These are phyloP conservation scores for Salix purpurea DNA, from an alignment of 345 rosid genomes.

Conservation along the genomic window DNA sequence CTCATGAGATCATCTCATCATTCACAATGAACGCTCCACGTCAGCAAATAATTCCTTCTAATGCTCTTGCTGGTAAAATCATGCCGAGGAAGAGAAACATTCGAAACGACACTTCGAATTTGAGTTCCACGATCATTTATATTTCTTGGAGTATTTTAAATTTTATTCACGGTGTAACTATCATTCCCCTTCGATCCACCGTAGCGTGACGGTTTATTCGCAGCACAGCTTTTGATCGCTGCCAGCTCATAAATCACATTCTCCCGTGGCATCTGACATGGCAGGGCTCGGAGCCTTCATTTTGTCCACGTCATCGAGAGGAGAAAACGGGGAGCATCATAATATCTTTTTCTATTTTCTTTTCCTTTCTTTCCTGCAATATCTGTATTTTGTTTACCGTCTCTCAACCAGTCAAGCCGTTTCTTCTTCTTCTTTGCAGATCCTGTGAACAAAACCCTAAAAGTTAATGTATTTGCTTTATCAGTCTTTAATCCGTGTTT, in stretches of 20 bases:
- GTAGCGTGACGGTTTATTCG: not conserved
- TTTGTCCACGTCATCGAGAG: conserved; percentile 22
- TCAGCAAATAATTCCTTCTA: not conserved
- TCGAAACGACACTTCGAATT: no score
- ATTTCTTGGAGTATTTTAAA: no score
- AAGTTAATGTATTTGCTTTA: not conserved
- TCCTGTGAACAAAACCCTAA: not conserved
- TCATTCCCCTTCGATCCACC: conserved; percentile 12
- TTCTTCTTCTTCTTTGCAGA: not conserved
- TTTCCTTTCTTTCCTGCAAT: not conserved
- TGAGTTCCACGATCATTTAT: no score
- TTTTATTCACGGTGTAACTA: no score
- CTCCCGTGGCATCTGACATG: conserved; percentile 19
- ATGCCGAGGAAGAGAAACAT: no score
- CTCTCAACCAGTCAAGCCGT: conserved; percentile 27
- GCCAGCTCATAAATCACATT: conserved; percentile 4
- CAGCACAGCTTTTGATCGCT: conserved; percentile 33
- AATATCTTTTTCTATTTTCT: not conserved
- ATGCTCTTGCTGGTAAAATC: no score
- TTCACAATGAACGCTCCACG: conserved; percentile 13
- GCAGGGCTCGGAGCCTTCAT: not conserved
- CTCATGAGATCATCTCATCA: not conserved
- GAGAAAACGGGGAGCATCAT: not conserved
- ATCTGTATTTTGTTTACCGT: not conserved
- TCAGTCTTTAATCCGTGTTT: not conserved